Evolutionary conservation across 2,329 filamentous ascomycete genomes (phyloP), one percentile per base, ranked within the genome.

Genomic region (Pseudocercospora macadamiae): DNA sequence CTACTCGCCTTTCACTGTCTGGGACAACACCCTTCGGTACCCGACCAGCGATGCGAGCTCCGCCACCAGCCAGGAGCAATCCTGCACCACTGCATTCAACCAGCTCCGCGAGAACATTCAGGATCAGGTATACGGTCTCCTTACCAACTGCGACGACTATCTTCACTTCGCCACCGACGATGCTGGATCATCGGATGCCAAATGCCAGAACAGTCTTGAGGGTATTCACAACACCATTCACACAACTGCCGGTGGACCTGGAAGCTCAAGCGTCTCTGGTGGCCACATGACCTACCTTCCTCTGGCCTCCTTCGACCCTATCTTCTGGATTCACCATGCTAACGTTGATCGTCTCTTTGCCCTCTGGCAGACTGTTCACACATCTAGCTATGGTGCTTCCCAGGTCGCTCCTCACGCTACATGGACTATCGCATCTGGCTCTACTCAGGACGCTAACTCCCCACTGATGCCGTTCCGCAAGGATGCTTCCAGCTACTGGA

Each of bases 321-420:
- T 90, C 14, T 93, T 93, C 75, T 90, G 88, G 74, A 75, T 93
- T 5, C 89, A 93, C 68, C 90, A 93, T 68, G 57, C 56, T 65
- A 92, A 89, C 73, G 83, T 91, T 6, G 91, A 96, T 69, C 85
- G 91, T 4, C 74, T 90, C 32, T 85, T 91, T 64, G 85, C 90
- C 25, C 82, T 96, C 63, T 96, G 89, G 89, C 90, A 95, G 75
- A 79, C 82, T 0, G 74, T 93, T 18, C 83, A 95, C 65, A 88
- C 89, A 0, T 76, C 84, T 21, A 83, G 83, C 25, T 93, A 86
- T 76, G 82, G 91, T 8, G 75, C 79, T n/a, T 81, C 86, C 0
- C 81, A 84, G 60, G 65, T 76, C 3, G 76, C 76, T 48, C 62
- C 83, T 80, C 55, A 76, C 75, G n/a, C 81, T 10, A 89, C 86